These are phyloP conservation scores for Fusarium anthophilum DNA, from an alignment of 2,329 filamentous ascomycete species.

Conservation along the genomic window DNA sequence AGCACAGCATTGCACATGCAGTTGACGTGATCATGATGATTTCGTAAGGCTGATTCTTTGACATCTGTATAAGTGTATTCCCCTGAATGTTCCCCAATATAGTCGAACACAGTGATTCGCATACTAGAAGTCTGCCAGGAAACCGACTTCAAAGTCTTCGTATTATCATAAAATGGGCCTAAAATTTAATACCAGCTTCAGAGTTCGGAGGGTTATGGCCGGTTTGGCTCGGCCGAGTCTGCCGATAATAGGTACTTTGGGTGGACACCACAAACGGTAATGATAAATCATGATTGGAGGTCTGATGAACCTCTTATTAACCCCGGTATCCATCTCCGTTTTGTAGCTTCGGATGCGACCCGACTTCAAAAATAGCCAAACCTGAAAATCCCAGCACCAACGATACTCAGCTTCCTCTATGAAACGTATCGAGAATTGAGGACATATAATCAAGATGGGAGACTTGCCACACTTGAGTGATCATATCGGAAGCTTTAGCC, in stretches of 20 bases:
- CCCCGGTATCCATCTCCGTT: neutral
- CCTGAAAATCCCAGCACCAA: neutral
- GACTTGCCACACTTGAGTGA: conserved; percentile 6
- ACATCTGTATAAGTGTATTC: neutral
- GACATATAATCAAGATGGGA: neutral
- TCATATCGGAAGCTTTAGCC: conserved; percentile 17
- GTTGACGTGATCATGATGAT: neutral
- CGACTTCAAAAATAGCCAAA: neutral
- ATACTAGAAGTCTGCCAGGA: neutral
- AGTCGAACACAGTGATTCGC: neutral
- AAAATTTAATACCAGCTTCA: neutral
- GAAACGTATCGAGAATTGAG: neutral
- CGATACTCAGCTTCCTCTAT: neutral
- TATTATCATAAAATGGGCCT: too few species aligned
- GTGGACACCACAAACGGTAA: conserved; percentile 1
- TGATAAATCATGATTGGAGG: conserved; percentile 10
- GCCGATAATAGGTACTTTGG: neutral
- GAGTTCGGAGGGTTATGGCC: neutral
- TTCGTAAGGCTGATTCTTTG: too few species aligned
- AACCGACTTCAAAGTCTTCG: neutral
- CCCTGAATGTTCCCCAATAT: neutral
- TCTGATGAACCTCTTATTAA: neutral
- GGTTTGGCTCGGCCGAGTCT: neutral
- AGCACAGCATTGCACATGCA: neutral
- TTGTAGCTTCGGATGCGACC: neutral